Base-by-base conservation (phyloP, 768 basidiomycete genomes). In the Boletus subparvulus region DNA sequence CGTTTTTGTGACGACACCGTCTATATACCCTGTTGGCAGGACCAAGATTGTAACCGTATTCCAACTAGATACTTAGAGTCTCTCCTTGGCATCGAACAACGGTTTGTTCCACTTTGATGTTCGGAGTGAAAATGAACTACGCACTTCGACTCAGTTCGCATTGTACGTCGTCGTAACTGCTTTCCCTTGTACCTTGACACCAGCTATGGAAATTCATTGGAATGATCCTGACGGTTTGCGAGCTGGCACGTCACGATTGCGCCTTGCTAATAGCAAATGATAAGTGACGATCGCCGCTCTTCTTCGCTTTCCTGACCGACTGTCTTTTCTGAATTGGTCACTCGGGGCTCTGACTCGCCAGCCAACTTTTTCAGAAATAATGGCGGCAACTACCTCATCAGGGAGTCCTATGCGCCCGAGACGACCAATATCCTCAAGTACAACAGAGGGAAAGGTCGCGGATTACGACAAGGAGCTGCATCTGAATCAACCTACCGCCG, bases 21-120 rank as follows among this genome's bases (percentile, higher is more conserved):
- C 64, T 48, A 52, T 58, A 67, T 70, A 69, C 69, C 66, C 61
- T 58, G 56, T 59, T 62, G 70, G 69, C 70, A 60, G 69, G 70
- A 58, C 70, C 70, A 70, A 62, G 52, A 37, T 45, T 68, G 63
- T 68, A 60, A 49, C 30, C 37, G 40, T 58, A 63, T 40, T 50
- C 40, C 45, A 48, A 58, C 50, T 56, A 58, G 61, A 68, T 44
- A 47, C 28, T 17, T 45, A 50, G 52, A 63, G 4, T 37, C 37
- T 32, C 36, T 56, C 42, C n/a, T 52, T 49, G 28, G 28, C 28
- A 28, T 6, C 28, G 28, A 7, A 28, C 4, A 28, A 28, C 6
- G 26, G 28, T 28, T 28, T 1, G 28, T 28, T 28, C 28, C 28
- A 6, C 28, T 7, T 28, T 6, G 28, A 28, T 28, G 28, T 28